These are phyloP conservation scores for Asterophora parasitica DNA, from an alignment of 768 basidiomycete species.

Conservation along the genomic window DNA sequence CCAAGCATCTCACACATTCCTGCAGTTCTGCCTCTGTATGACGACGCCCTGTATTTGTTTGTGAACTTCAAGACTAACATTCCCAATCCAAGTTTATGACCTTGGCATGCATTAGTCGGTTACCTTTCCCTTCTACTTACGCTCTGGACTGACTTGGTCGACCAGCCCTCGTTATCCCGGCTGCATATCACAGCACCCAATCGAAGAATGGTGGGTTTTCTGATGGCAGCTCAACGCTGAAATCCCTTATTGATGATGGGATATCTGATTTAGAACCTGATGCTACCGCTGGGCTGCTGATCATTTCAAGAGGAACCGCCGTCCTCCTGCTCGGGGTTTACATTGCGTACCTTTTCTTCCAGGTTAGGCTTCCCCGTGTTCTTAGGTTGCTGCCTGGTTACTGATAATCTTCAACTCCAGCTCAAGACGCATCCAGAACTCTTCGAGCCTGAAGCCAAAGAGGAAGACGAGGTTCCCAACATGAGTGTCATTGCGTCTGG, in stretches of 20 bases:
- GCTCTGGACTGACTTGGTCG: slow-evolving; percentile 5
- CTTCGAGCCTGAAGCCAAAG: slow-evolving; percentile 35
- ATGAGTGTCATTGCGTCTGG: slow-evolving; percentile 75
- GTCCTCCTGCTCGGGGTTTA: slow-evolving; percentile 73
- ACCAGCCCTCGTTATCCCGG: slow-evolving; percentile 80
- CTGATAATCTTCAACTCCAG: slow-evolving; percentile 29
- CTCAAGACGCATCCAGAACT: slow-evolving; percentile 67
- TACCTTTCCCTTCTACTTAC: neutral
- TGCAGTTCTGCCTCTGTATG: slow-evolving; percentile 45
- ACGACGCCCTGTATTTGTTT: neutral
- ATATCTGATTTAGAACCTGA: slow-evolving; percentile 20
- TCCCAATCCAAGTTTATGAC: slow-evolving; percentile 62
- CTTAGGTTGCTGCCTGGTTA: neutral
- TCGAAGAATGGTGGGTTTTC: slow-evolving; percentile 12
- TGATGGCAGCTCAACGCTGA: neutral
- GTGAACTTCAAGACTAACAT: slow-evolving; percentile 2
- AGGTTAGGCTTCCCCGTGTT: slow-evolving; percentile 37
- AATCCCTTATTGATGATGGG: slow-evolving; percentile 1
- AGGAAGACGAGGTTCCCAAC: slow-evolving; percentile 37
- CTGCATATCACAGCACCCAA: slow-evolving; percentile 66
- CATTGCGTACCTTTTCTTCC: slow-evolving; percentile 69
- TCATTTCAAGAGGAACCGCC: slow-evolving; percentile 79
- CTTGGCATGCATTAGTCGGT: slow-evolving; percentile 77
- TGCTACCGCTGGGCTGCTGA: slow-evolving; percentile 48
- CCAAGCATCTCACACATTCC: slow-evolving; percentile 7